phyloP scores from a whole-genome alignment of 108 stramenopile species.

The Fragilaria radians region DNA sequence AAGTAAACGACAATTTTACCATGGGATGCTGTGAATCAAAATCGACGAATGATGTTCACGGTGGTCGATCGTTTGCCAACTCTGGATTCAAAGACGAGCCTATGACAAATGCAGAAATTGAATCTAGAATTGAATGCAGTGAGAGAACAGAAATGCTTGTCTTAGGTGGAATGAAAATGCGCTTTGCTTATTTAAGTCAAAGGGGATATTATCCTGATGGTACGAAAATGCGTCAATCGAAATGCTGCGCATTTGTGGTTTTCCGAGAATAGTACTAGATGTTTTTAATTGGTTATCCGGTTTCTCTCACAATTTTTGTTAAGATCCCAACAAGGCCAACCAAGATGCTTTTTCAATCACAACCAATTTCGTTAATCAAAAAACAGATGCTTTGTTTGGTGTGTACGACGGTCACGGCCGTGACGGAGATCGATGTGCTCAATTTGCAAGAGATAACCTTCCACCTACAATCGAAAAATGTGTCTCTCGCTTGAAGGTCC shows the following conservation, averaged over 20 bases:
- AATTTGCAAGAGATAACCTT: slow-evolving; percentile 62
- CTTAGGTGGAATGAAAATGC: slow-evolving; percentile 53
- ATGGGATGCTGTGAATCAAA: background rate
- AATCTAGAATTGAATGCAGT: slow-evolving; percentile 15
- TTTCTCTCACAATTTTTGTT: background rate
- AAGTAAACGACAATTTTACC: no score
- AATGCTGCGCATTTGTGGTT: background rate
- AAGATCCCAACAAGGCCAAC: slow-evolving; percentile 80
- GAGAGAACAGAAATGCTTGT: slow-evolving; percentile 15
- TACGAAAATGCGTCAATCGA: slow-evolving; percentile 8
- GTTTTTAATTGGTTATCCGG: background rate
- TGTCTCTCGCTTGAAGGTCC: slow-evolving; percentile 14
- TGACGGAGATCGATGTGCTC: slow-evolving; percentile 76
- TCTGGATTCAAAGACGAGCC: background rate
- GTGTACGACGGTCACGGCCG: slow-evolving; percentile 90
- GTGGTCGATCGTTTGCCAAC: background rate
- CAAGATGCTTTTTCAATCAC: slow-evolving; percentile 74
- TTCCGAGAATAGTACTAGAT: background rate
- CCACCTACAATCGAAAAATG: slow-evolving; percentile 30
- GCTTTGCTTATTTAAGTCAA: slow-evolving; percentile 79
- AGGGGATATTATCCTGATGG: slow-evolving; percentile 87
- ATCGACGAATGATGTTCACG: background rate
- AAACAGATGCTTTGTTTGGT: slow-evolving; percentile 67
- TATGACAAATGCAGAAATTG: slow-evolving; percentile 17
- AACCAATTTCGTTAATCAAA: slow-evolving; percentile 33